Percentiles rank a stretch among this genome's conserved stretches.
Conservation (phyloP, 768 basidiomycete species). For the Russula foetens region DNA sequence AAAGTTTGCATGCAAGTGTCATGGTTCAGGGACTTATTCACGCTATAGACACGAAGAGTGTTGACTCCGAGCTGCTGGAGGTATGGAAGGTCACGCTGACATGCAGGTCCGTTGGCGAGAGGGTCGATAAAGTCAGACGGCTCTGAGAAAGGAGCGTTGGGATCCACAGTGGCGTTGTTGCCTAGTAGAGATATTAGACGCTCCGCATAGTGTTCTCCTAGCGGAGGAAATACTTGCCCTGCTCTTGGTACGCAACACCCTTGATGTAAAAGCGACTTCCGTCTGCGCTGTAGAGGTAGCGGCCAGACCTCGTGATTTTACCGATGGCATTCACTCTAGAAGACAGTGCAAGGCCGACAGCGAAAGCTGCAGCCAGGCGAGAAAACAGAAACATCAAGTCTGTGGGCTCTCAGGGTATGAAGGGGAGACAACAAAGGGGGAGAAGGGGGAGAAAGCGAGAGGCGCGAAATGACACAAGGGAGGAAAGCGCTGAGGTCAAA, state of each 20-base stretch:
- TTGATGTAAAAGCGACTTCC: slow-evolving; percentile 84
- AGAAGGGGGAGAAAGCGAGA: neutral
- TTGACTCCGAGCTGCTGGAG: slow-evolving; percentile 74
- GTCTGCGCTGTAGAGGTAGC: slow-evolving; percentile 71
- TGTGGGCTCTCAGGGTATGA: slow-evolving; percentile 5
- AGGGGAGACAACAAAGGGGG: neutral
- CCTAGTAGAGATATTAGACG: neutral
- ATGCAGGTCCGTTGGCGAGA: slow-evolving; percentile 55
- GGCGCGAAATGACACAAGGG: neutral
- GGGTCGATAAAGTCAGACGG: slow-evolving; percentile 78
- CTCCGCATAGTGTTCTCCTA: neutral
- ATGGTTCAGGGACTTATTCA: slow-evolving; percentile 76
- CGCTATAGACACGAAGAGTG: slow-evolving; percentile 78
- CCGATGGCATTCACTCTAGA: slow-evolving; percentile 57
- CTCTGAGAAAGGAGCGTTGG: slow-evolving; percentile 42
- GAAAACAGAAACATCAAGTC: slow-evolving; percentile 24
- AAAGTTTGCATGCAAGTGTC: slow-evolving; percentile 79
- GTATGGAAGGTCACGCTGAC: slow-evolving; percentile 72
- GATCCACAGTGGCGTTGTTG: neutral
- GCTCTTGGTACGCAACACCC: slow-evolving; percentile 77
- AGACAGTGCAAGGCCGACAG: slow-evolving; percentile 35
- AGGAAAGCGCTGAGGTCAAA: neutral
- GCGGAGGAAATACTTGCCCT: slow-evolving; percentile 40
- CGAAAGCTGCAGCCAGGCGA: slow-evolving; percentile 25
- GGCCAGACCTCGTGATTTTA: slow-evolving; percentile 59